A percentile compares a stretch with the other conserved stretches of the same genome.
Conservation (phyloP, 306 rosid genomes). For the Lagenaria siceraria region DNA sequence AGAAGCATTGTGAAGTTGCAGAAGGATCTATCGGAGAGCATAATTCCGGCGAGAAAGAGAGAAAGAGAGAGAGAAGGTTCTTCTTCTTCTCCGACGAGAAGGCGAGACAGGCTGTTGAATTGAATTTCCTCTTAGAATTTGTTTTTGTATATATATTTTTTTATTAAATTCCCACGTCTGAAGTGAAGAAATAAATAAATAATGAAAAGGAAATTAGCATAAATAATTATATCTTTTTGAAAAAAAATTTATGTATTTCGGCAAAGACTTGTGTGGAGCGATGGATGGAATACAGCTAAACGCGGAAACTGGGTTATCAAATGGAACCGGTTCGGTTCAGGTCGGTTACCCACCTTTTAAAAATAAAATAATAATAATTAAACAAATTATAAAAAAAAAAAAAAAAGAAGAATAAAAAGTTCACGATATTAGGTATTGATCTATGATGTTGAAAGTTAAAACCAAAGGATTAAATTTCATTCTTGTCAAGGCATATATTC, state of each 20-base stretch:
- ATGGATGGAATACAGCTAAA: not conserved
- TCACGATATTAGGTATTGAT: too few species aligned
- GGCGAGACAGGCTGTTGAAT: not conserved
- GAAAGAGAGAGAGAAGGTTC: not conserved
- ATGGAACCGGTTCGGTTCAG: not conserved
- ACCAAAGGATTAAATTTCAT: too few species aligned
- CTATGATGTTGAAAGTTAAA: too few species aligned
- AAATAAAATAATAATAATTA: too few species aligned
- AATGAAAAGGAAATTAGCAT: not conserved
- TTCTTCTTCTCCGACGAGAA: not conserved
- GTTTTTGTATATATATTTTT: not conserved
- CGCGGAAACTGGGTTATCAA: not conserved
- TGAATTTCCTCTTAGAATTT: not conserved
- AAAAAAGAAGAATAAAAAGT: too few species aligned
- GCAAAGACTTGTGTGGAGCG: not conserved
- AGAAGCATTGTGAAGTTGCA: slow-evolving; percentile 22
- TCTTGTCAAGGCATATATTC: too few species aligned
- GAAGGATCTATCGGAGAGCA: slow-evolving; percentile 34
- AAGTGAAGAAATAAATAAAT: not conserved
- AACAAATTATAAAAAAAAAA: too few species aligned
- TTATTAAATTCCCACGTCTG: not conserved
- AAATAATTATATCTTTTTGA: too few species aligned
- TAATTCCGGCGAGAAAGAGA: slow-evolving; percentile 4
- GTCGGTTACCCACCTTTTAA: not conserved
- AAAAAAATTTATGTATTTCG: not conserved